These are phyloP conservation scores for Sugiyamaella pinicola DNA, from an alignment of 1,139 yeast species.

Conservation along the genomic window DNA sequence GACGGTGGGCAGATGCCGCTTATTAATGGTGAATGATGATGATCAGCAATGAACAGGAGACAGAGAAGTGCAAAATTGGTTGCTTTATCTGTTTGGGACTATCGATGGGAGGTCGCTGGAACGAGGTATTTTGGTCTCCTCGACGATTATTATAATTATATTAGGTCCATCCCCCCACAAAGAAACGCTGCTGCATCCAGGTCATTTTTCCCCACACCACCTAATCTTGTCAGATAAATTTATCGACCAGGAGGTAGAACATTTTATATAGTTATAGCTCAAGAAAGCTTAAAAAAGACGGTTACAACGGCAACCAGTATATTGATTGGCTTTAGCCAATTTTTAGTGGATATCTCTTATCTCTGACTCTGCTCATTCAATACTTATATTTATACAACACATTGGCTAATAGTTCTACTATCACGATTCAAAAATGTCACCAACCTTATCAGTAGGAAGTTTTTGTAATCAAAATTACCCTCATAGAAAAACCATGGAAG, in stretches of 20 bases:
- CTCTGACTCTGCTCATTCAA: too few relatives aligned
- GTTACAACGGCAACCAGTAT: too few relatives aligned
- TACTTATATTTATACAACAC: too few relatives aligned
- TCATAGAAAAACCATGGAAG: slow-evolving; percentile 59
- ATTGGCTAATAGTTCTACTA: neutral
- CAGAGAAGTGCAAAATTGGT: too few relatives aligned
- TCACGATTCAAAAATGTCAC: neutral
- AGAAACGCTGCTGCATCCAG: neutral
- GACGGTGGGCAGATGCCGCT: too few relatives aligned
- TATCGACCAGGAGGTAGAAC: too few relatives aligned
- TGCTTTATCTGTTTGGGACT: neutral
- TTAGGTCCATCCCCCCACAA: slow-evolving; percentile 1
- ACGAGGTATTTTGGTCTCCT: neutral
- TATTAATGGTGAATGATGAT: too few relatives aligned
- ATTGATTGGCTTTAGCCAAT: too few relatives aligned
- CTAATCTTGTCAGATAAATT: neutral
- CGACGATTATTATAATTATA: neutral
- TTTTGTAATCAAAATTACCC: slow-evolving; percentile 10
- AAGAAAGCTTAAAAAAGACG: too few relatives aligned
- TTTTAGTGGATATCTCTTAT: too few relatives aligned
- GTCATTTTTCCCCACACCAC: neutral
- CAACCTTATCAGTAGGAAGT: slow-evolving; percentile 5
- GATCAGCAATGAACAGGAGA: too few relatives aligned
- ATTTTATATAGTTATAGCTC: too few relatives aligned
- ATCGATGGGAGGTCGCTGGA: neutral